Evolutionary conservation across 371 early-diverging fungal genomes (phyloP).

Genomic region (Synchytrium microbalum): DNA sequence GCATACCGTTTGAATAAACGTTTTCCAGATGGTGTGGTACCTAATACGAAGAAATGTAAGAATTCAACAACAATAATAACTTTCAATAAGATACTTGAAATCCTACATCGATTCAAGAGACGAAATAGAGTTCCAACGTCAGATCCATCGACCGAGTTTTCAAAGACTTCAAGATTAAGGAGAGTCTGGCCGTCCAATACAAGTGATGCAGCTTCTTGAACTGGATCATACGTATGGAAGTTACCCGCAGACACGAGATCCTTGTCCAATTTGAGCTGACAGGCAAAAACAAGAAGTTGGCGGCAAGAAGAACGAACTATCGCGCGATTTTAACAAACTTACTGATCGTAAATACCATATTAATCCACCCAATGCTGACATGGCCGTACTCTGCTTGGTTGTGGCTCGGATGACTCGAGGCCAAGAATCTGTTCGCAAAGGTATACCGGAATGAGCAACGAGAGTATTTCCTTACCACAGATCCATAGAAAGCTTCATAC

Average conservation of each 20-base stretch:
- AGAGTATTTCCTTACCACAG: too few species aligned
- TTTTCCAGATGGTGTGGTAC: background rate
- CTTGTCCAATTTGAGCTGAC: slow-evolving; percentile 68
- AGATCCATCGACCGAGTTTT: slow-evolving; percentile 70
- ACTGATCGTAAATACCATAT: slow-evolving; percentile 38
- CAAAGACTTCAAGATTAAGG: slow-evolving; percentile 87
- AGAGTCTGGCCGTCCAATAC: slow-evolving; percentile 93
- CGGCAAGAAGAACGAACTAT: background rate
- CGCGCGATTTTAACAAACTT: background rate
- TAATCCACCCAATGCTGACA: slow-evolving; percentile 69
- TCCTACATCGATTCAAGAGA: slow-evolving; percentile 74
- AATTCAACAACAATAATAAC: too few species aligned
- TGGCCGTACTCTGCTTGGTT: slow-evolving; percentile 24
- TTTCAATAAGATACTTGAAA: slow-evolving; percentile 90
- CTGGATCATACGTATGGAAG: slow-evolving; percentile 57
- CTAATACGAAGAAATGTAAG: too few species aligned
- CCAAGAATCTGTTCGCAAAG: slow-evolving; percentile 11
- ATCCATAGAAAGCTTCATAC: too few species aligned
- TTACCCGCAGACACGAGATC: slow-evolving; percentile 78
- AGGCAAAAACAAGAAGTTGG: too few species aligned
- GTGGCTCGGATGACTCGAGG: slow-evolving; percentile 17
- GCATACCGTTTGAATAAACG: slow-evolving; percentile 6
- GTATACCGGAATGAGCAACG: background rate
- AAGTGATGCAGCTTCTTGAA: slow-evolving; percentile 54
- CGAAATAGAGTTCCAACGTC: slow-evolving; percentile 79